These are phyloP conservation scores for Saccharomyces hybrid DNA, from an alignment of 1,139 yeast genomes.

Conservation along the genomic window DNA sequence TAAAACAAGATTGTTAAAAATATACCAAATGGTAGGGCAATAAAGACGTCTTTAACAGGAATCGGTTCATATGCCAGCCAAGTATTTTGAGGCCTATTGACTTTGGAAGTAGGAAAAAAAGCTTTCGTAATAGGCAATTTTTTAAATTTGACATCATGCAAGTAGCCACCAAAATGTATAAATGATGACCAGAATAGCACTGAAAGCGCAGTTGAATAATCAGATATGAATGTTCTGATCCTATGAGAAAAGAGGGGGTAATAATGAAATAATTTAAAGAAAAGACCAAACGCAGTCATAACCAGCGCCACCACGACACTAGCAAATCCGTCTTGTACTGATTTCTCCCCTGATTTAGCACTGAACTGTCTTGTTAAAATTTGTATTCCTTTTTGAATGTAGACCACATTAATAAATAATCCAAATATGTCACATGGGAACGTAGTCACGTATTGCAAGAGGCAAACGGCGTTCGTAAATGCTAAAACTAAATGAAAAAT, in stretches of 20 bases:
- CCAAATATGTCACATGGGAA: constrained; percentile 95
- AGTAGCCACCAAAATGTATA: constrained; percentile 77
- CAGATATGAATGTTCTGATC: constrained; percentile 65
- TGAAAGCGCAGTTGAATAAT: constrained; percentile 76
- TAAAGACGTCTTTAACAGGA: constrained; percentile 63
- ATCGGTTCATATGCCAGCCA: constrained; percentile 57
- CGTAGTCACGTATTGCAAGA: constrained; percentile 64
- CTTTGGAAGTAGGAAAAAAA: constrained; percentile 62
- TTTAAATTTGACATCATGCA: constrained; percentile 46
- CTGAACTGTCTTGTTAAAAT: constrained; percentile 65
- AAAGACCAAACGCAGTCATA: constrained; percentile 69
- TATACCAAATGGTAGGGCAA: constrained; percentile 89
- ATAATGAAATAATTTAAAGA: constrained; percentile 50
- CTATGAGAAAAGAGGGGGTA: constrained; percentile 54
- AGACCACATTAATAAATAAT: constrained; percentile 80
- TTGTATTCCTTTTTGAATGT: constrained; percentile 85
- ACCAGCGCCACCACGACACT: constrained; percentile 65
- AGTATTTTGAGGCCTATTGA: constrained; percentile 21
- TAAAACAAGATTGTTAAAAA: constrained; percentile 76
- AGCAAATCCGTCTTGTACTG: constrained; percentile 61
- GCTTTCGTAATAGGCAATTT: constrained; percentile 65
- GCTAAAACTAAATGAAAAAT: constrained; percentile 72
- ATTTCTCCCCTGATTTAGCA: constrained; percentile 25
- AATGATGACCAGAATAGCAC: constrained; percentile 91
- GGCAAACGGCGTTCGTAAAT: constrained; percentile 58